A percentile compares a stretch with the other conserved stretches of the same genome.
phyloP scores from a whole-genome alignment of 441 rosid species.

The Theobroma grandiflorum region DNA sequence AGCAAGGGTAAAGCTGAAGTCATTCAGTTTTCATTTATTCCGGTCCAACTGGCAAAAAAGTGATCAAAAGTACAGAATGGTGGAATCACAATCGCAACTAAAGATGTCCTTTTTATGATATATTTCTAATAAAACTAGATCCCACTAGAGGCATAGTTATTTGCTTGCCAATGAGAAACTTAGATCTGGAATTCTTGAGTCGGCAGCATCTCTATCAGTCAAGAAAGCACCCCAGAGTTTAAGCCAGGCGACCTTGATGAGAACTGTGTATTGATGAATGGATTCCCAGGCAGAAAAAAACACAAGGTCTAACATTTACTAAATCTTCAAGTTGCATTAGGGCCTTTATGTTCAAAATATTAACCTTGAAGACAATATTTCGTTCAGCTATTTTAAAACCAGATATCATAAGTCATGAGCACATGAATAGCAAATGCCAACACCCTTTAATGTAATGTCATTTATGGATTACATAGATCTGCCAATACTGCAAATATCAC shows the following conservation, averaged over 20 bases:
- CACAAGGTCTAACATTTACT: not conserved
- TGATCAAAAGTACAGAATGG: not conserved
- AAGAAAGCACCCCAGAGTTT: constrained; percentile 14
- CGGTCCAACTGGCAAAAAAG: not conserved
- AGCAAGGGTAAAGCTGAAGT: not conserved
- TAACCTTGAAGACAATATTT: not conserved
- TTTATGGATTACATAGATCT: constrained; percentile 7
- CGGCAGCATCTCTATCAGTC: not conserved
- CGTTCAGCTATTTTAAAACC: constrained; percentile 8
- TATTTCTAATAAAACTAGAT: not conserved
- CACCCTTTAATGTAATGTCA: not conserved
- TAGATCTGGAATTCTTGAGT: constrained; percentile 9
- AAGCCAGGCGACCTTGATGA: constrained; percentile 15
- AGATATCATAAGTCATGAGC: not conserved
- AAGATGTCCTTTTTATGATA: not conserved
- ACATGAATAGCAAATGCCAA: not conserved
- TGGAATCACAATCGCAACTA: not conserved
- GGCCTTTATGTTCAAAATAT: constrained; percentile 3
- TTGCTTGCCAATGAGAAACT: not conserved
- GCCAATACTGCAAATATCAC: constrained; percentile 17
- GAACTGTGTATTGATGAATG: not conserved
- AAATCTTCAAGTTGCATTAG: not conserved
- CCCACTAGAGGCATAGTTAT: not conserved
- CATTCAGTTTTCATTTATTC: not conserved
- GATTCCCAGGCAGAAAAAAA: not conserved